These are phyloP conservation scores for Talaromyces amestolkiae DNA, from an alignment of 2,329 filamentous ascomycete species.

Conservation along the genomic window DNA sequence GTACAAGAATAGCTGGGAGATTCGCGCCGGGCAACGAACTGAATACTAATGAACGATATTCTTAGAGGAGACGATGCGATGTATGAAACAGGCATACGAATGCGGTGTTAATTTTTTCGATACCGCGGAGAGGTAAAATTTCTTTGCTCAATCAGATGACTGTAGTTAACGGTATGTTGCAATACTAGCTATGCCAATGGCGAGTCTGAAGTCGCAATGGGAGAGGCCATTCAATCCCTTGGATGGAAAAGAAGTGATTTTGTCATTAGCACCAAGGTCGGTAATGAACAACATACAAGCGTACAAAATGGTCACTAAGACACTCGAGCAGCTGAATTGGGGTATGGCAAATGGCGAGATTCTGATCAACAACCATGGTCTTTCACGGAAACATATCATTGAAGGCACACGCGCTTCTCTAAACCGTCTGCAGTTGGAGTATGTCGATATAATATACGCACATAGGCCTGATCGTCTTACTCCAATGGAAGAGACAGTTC, in stretches of 20 bases:
- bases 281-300: not conserved
- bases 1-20: slow-evolving; percentile 36
- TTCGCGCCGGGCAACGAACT: not conserved
- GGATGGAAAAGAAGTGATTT: slow-evolving; percentile 58
- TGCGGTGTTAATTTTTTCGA: slow-evolving; percentile 59
- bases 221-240: slow-evolving; percentile 56
- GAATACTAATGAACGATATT: not conserved
- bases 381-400: slow-evolving; percentile 67
- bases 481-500: slow-evolving; percentile 68
- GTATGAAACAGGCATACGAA: slow-evolving; percentile 55
- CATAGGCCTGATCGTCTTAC: slow-evolving; percentile 66
- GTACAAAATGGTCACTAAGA: not conserved
- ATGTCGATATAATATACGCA: slow-evolving; percentile 69
- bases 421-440: slow-evolving; percentile 60
- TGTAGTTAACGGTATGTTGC: not conserved
- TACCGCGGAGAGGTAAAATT: slow-evolving; percentile 46
- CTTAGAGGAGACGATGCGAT: slow-evolving; percentile 36
- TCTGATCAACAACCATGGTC: slow-evolving; percentile 63
- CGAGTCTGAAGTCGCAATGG: slow-evolving; percentile 56
- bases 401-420: slow-evolving; percentile 63
- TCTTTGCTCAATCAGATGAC: not conserved
- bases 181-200: slow-evolving; percentile 46
- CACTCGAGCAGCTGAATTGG: slow-evolving; percentile 56
- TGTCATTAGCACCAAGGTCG: slow-evolving; percentile 56
- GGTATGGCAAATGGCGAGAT: slow-evolving; percentile 59